Evolutionary conservation across 2,329 filamentous ascomycete genomes (phyloP), one percentile per base, ranked within the genome.

Genomic region (Aspergillus floridensis): DNA sequence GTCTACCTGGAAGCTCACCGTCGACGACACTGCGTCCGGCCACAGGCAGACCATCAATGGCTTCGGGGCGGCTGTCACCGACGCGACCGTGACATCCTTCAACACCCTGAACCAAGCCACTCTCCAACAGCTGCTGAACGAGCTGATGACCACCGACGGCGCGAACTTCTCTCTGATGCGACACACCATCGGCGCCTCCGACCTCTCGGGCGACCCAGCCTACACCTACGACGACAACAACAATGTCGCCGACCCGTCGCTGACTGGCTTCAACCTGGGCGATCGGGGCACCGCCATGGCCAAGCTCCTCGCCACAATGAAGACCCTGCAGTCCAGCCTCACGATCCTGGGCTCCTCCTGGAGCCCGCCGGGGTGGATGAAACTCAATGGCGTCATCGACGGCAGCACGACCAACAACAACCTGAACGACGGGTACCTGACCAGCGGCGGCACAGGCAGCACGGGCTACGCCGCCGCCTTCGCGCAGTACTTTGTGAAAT

Each of bases 311-410:
- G 72, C 73, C 3, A 60, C 56, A n/a, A 77, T 77, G 72, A 73
- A 72, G 46, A 62, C 69, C 0, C 59, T 74, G 38, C 74, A 77
- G 53, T 66, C 68, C 5, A 68, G 69, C 14, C 64, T 77, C 46
- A 72, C 70, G 31, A 66, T 76, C 16, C 64, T 75, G 22, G 75
- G 76, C 2, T 70, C 74, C 1, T 69, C 74, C 1, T 78, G 76
- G 76, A 72, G 69, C 14, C 68, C 70, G 14, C 75, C 76, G 0
- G 74, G 73, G 2, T 78, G 76, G 75, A 77, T 76, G 72, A 77
- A 78, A 61, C 57, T 74, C 24, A 76, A 77, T 46, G 70, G 67
- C 4, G 67, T 71, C n/a, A 67, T 74, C 54, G 57, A 68, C 48
- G 67, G 67, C 1, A 58, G 50, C 10, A 65, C 66, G 1, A 60